These are phyloP conservation scores for Saccharum hybrid DNA, from an alignment of 202 grass and related monocot species.

Conservation along the genomic window DNA sequence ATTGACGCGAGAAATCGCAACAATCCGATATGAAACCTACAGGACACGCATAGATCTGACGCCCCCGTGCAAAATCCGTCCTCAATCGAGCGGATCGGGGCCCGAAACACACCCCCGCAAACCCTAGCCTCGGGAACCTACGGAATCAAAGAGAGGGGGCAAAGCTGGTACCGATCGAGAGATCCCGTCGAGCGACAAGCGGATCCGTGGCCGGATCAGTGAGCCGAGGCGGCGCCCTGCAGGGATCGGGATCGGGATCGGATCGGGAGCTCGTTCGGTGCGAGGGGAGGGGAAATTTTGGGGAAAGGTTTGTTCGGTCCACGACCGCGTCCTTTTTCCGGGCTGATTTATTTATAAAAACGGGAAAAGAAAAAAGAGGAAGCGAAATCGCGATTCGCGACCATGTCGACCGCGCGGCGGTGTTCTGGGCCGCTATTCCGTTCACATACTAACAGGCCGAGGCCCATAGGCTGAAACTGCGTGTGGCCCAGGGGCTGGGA, in stretches of 20 bases:
- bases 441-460: neutral
- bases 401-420: slow-evolving; percentile 18
- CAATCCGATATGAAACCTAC: slow-evolving; percentile 18
- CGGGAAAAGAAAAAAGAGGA: slow-evolving; percentile 37
- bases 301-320: slow-evolving; percentile 59
- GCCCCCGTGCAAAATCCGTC: neutral
- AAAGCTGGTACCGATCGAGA: slow-evolving; percentile 44
- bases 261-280: slow-evolving; percentile 19
- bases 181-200: slow-evolving; percentile 24
- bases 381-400: slow-evolving; percentile 34
- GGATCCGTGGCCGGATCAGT: slow-evolving; percentile 33
- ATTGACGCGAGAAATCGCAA: slow-evolving; percentile 2
- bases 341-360: slow-evolving; percentile 61
- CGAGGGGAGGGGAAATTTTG: slow-evolving; percentile 42
- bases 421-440: neutral
- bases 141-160: slow-evolving; percentile 15
- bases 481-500: neutral
- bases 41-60: neutral
- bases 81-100: slow-evolving; percentile 45
- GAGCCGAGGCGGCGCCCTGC: slow-evolving; percentile 8
- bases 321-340: slow-evolving; percentile 53
- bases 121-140: slow-evolving; percentile 46
- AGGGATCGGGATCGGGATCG: slow-evolving; percentile 48
- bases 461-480: neutral
- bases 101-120: slow-evolving; percentile 25